Conservation (phyloP, 352 stramenopile species). For the Phytophthora europaea region DNA sequence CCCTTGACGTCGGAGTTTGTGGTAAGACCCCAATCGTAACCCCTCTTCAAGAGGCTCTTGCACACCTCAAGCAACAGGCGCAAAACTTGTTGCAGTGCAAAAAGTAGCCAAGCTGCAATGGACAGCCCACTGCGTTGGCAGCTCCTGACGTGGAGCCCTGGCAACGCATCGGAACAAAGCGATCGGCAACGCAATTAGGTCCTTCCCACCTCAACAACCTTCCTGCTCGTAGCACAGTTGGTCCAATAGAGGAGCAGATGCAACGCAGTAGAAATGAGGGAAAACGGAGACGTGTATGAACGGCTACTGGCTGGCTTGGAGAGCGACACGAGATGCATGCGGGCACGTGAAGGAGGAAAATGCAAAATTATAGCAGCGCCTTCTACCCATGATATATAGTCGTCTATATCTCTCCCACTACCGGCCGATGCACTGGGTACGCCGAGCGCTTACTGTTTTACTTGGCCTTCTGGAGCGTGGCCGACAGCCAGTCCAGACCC, state of each 20-base stretch:
- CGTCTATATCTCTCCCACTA: constrained; percentile 46
- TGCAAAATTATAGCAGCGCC: constrained; percentile 48
- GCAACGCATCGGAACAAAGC: neutral
- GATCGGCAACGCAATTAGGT: neutral
- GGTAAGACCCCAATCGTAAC: constrained; percentile 6
- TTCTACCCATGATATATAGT: constrained; percentile 52
- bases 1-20: constrained; percentile 11
- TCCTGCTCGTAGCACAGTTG: no score
- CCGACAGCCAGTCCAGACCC: constrained; percentile 98
- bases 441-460: constrained; percentile 44
- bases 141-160: constrained; percentile 11
- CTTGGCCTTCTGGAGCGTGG: constrained; percentile 83
- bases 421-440: constrained; percentile 43
- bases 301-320: constrained; percentile 1
- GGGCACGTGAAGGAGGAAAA: constrained; percentile 12
- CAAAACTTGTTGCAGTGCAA: constrained; percentile 16
- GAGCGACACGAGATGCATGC: constrained; percentile 19
- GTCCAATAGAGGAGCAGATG: neutral
- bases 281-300: constrained; percentile 15
- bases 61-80: constrained; percentile 28
- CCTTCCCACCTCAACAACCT: no score
- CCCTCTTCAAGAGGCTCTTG: no score
- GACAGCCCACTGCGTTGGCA: constrained; percentile 12
- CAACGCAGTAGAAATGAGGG: neutral
- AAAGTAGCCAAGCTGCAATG: constrained; percentile 22